phyloP scores from a whole-genome alignment of 78 protist genomes.

The Anaeramoeba flamelloides region DNA sequence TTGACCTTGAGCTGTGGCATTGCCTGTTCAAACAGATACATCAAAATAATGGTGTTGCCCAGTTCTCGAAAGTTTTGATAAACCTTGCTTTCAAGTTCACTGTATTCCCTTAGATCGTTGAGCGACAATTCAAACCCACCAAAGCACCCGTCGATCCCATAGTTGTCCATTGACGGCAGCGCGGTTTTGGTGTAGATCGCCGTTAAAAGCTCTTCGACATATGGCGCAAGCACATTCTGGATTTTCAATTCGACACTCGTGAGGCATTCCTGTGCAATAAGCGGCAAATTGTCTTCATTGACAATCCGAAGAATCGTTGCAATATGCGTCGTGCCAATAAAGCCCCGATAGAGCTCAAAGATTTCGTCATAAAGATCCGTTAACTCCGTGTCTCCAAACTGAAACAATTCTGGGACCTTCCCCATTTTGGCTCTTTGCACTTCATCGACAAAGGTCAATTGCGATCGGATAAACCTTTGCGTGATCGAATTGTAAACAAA shows the following conservation, averaged over 20 bases:
- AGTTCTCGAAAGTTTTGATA: constrained; percentile 48
- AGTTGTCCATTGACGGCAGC: constrained; percentile 42
- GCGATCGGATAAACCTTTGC: constrained; percentile 43
- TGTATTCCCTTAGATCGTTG: constrained; percentile 30
- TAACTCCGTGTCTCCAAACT: constrained; percentile 40
- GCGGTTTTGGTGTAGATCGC: constrained; percentile 42
- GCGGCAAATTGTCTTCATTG: neutral
- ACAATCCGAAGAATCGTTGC: constrained; percentile 2
- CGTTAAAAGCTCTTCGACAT: constrained; percentile 34
- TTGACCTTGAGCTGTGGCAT: neutral
- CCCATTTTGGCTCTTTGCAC: constrained; percentile 30
- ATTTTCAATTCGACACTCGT: neutral
- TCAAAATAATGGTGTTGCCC: constrained; percentile 43
- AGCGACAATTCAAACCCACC: constrained; percentile 42
- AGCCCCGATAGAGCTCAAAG: constrained; percentile 18
- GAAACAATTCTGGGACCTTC: constrained; percentile 8
- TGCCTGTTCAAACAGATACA: constrained; percentile 34
- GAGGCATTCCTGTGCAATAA: neutral
- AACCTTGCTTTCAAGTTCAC: constrained; percentile 49
- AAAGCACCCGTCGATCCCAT: constrained; percentile 37
- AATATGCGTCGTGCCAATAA: constrained; percentile 4
- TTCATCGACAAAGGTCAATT: constrained; percentile 23
- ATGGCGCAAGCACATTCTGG: constrained; percentile 43
- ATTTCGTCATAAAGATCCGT: constrained; percentile 31
- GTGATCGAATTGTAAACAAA: constrained; percentile 31